Evolutionary conservation across 208 protist genomes (phyloP).

Genomic region (Naegleria fowleri): DNA sequence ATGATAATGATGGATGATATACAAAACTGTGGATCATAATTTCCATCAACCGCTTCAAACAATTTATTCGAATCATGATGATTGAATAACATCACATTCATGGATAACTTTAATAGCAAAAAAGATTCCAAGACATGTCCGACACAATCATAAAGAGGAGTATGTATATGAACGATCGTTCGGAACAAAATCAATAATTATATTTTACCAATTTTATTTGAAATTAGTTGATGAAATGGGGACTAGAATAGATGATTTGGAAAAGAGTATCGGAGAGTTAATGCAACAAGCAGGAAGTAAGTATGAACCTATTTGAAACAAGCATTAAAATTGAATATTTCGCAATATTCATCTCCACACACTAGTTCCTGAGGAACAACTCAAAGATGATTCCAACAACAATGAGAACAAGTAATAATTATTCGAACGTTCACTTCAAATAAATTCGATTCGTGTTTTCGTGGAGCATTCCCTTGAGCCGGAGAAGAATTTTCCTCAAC

Average conservation of each 20-base stretch:
- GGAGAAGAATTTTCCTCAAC: too few species aligned
- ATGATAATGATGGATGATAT: too few species aligned
- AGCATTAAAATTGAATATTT: too few species aligned
- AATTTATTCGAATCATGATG: not conserved
- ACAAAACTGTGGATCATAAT: not conserved
- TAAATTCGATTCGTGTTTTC: too few species aligned
- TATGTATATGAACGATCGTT: constrained; percentile 4
- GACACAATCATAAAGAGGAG: constrained; percentile 76
- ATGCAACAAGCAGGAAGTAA: constrained; percentile 84
- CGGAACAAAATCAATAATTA: not conserved
- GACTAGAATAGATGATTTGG: constrained; percentile 78
- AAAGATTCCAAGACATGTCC: constrained; percentile 86
- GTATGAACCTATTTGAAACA: constrained; percentile 40
- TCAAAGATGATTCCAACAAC: too few species aligned
- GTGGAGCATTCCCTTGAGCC: too few species aligned
- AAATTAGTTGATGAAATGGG: constrained; percentile 80
- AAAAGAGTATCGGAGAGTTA: constrained; percentile 82
- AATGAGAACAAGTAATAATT: too few species aligned
- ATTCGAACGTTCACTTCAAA: too few species aligned
- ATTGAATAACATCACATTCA: not conserved
- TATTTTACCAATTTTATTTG: not conserved
- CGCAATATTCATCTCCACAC: too few species aligned
- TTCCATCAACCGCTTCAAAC: not conserved
- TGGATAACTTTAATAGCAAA: constrained; percentile 58
- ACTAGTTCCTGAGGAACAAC: too few species aligned